Evolutionary conservation across 2,329 filamentous ascomycete genomes (phyloP).

Genomic region (Bipolaris bicolor): DNA sequence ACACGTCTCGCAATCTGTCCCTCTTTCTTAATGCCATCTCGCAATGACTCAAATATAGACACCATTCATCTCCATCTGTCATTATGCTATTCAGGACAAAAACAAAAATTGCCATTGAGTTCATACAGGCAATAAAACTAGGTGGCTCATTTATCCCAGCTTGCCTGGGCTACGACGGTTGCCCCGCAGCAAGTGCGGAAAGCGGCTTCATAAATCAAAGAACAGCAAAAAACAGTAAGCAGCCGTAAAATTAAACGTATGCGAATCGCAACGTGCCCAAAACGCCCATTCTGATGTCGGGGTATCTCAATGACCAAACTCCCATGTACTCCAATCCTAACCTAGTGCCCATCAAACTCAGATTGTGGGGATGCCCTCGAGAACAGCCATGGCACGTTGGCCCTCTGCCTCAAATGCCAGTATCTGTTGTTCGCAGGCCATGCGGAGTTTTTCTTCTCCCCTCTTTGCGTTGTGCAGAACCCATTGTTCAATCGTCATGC

Average conservation of each 20-base stretch:
- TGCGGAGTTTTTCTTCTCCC: constrained; percentile 78
- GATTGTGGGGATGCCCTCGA: constrained; percentile 62
- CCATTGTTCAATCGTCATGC: constrained; percentile 95
- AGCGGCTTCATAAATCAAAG: constrained; percentile 7
- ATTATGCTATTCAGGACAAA: constrained; percentile 5
- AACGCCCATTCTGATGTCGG: constrained; percentile 14
- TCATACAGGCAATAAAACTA: neutral
- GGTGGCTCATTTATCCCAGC: constrained; percentile 9
- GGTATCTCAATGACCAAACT: constrained; percentile 34
- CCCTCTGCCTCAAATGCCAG: constrained; percentile 84
- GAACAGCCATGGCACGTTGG: constrained; percentile 72
- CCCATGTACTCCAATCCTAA: constrained; percentile 15
- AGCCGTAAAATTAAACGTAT: neutral
- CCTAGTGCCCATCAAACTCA: constrained; percentile 13
- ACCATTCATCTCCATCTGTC: constrained; percentile 7
- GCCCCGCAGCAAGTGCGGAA: constrained; percentile 19
- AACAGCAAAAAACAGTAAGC: constrained; percentile 10
- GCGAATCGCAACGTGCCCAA: neutral
- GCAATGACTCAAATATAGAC: neutral
- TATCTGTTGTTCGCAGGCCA: constrained; percentile 84
- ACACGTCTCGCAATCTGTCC: neutral
- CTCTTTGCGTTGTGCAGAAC: constrained; percentile 79
- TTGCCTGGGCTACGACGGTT: constrained; percentile 26
- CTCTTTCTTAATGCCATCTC: neutral
- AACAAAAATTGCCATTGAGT: neutral